phyloP scores from a whole-genome alignment of 192 early-diverging fungal genomes.

The Phycomyces nitens region DNA sequence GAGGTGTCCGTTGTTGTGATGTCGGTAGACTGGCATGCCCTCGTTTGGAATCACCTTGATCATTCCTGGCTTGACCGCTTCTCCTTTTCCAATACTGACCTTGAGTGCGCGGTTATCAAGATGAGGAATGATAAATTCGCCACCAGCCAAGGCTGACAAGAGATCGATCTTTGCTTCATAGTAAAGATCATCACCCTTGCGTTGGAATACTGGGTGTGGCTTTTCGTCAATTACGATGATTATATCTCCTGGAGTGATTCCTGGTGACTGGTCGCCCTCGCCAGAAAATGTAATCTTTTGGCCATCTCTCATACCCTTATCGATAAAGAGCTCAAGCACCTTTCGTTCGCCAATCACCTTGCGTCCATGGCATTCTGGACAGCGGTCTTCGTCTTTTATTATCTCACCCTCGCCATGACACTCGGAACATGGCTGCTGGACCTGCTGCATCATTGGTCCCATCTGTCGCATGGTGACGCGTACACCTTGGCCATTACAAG shows the following conservation, averaged over 20 bases:
- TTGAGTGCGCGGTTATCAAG: conserved; percentile 87
- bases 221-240: conserved; percentile 96
- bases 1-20: conserved; percentile 86
- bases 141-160: conserved; percentile 92
- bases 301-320: conserved; percentile 96
- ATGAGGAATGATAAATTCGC: conserved; percentile 87
- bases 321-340: conserved; percentile 94
- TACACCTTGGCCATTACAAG: conserved; percentile 89
- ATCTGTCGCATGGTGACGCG: conserved; percentile 89
- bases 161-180: conserved; percentile 93
- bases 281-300: conserved; percentile 94
- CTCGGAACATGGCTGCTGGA: conserved; percentile 92
- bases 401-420: conserved; percentile 91
- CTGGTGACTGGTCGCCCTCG: conserved; percentile 97
- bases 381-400: conserved; percentile 87
- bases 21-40: conserved; percentile 94
- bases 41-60: conserved; percentile 83
- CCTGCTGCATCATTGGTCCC: conserved; percentile 99
- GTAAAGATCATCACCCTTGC: conserved; percentile 89
- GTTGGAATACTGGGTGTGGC: conserved; percentile 88
- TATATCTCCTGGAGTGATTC: conserved; percentile 92
- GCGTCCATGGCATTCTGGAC: conserved; percentile 85
- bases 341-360: conserved; percentile 89
- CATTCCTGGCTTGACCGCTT: conserved; percentile 88
- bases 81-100: conserved; percentile 89